Base-by-base conservation (phyloP, 768 basidiomycete genomes). In the Pleurotus sapidus region DNA sequence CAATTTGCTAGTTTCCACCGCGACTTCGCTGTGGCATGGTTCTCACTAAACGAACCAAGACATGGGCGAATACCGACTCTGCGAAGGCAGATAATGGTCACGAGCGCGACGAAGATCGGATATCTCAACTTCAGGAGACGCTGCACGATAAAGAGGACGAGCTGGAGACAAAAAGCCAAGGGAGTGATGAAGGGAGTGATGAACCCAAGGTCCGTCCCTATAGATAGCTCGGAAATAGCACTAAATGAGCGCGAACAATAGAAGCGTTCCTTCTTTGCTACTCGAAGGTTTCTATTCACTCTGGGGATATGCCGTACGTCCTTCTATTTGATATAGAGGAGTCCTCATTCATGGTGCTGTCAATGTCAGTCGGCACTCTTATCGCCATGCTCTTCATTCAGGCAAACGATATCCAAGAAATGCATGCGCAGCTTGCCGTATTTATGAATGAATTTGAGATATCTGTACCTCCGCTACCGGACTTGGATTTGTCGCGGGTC, bases 391-490 rank as follows among this genome's bases (percentile, higher is more conserved):
- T 80, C 7, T 77, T 90, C 60, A 78, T 91, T 53, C 82, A 89
- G 58, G 87, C 87, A 2, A 71, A 78, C 57, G 83, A 87, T 67
- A 76, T 90, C 5, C 81, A 84, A 53, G 84, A 84, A 54, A 79
- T 92, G 60, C 89, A 91, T 23, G 77, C 82, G 1, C 84, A 88
- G 54, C 72, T 93, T 45, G 70, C 83, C 0, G 71, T 91, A 2
- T 68, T 91, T 20, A 79, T 90, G 68, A 83, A 85, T 63, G 81
- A 86, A 64, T 89, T 89, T 59, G 89, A 91, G 51, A 68, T 92
- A 54, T 79, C 79, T 23, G 66, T 92, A 42, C 83, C 86, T 3
- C 77, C 80, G 54, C 68, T 91, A 3, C 85, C 87, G 4, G 83
- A 78, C 51, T 70, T 90, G 25, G 87, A 89, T 68, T 75, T 90